Percentiles rank a stretch among this genome's conserved stretches.
These are phyloP conservation scores for Beauveria brongniartii DNA, from an alignment of 2,329 filamentous ascomycete genomes.

Conservation along the genomic window DNA sequence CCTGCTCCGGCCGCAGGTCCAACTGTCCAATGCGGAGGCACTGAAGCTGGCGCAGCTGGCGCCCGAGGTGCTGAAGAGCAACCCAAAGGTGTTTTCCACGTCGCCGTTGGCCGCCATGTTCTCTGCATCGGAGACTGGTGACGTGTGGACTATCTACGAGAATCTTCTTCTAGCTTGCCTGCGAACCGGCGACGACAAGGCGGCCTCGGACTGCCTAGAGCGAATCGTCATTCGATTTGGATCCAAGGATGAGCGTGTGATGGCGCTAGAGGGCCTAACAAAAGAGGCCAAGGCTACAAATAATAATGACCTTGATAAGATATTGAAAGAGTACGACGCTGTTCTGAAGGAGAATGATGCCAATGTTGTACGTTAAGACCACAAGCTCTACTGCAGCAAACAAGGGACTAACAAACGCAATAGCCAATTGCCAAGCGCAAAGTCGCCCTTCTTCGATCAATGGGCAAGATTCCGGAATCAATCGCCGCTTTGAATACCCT, in stretches of 20 bases:
- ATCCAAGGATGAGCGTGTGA: constrained; percentile 72
- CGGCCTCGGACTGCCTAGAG: constrained; percentile 68
- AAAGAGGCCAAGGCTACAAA: constrained; percentile 73
- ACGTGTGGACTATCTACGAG: constrained; percentile 80
- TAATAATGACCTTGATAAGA: constrained; percentile 53
- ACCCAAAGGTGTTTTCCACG: constrained; percentile 45
- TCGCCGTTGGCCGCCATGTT: constrained; percentile 47
- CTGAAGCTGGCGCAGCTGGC: constrained; percentile 54
- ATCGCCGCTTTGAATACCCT: constrained; percentile 66
- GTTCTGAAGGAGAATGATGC: constrained; percentile 73
- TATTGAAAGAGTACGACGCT: constrained; percentile 71
- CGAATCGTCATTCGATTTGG: constrained; percentile 76
- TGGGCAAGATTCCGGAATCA: constrained; percentile 64
- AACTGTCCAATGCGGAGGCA: constrained; percentile 47
- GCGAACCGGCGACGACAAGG: constrained; percentile 71
- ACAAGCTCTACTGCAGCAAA: background rate
- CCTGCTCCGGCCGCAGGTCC: constrained; percentile 47
- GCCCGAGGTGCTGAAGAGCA: constrained; percentile 45
- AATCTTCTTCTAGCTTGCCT: constrained; percentile 80
- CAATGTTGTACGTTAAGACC: constrained; percentile 25
- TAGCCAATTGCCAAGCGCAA: constrained; percentile 80
- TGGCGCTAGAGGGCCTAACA: constrained; percentile 74
- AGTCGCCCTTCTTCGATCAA: constrained; percentile 67
- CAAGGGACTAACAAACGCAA: background rate
- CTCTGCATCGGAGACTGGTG: constrained; percentile 58